Conservation (phyloP, 2,329 filamentous ascomycete species). For the Fusarium pilosicola region DNA sequence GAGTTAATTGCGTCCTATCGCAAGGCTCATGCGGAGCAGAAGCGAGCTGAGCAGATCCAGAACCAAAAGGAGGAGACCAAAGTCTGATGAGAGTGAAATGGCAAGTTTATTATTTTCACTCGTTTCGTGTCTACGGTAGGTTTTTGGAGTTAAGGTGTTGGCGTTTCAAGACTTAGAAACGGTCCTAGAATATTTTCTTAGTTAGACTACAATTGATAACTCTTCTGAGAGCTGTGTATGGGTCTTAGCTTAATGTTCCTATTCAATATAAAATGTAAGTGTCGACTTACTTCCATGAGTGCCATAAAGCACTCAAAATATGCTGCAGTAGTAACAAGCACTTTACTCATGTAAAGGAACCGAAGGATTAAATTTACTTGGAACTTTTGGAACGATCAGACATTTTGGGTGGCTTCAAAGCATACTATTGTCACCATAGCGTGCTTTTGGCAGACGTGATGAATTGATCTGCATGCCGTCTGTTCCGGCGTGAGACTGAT, state of each 20-base stretch:
- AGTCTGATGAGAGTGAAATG: rapidly evolving
- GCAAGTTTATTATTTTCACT: background rate
- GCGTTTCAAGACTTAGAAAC: too few species aligned
- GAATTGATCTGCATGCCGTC: background rate
- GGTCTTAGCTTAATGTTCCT: too few species aligned
- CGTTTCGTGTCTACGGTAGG: background rate
- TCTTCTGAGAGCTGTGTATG: too few species aligned
- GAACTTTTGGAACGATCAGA: background rate
- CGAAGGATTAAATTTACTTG: background rate
- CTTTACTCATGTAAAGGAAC: rapidly evolving
- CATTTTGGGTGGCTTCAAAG: background rate
- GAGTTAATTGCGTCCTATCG: background rate
- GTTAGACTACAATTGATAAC: too few species aligned
- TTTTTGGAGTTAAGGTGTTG: rapidly evolving
- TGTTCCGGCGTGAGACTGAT: background rate
- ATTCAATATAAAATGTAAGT: too few species aligned
- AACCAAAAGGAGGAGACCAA: rapidly evolving
- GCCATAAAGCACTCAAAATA: background rate
- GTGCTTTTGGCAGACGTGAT: rapidly evolving
- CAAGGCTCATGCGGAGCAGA: background rate
- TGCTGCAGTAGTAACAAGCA: too few species aligned
- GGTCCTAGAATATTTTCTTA: too few species aligned
- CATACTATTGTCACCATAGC: background rate
- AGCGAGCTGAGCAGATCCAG: background rate
- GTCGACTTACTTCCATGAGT: background rate